phyloP scores from a whole-genome alignment of 371 early-diverging fungal species.

The Catenaria anguillulae region DNA sequence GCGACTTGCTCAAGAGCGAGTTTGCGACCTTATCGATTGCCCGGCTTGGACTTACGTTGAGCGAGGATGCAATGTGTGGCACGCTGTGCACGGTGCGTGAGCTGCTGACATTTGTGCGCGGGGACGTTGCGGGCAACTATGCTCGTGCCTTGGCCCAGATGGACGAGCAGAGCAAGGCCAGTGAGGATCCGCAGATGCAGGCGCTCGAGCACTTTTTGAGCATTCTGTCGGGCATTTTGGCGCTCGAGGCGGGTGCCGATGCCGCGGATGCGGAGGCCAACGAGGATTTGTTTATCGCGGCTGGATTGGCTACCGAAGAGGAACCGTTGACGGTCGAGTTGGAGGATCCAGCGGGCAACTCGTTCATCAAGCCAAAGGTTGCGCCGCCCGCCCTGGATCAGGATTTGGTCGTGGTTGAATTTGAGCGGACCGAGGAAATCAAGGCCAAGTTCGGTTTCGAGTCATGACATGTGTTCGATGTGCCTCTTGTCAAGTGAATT shows the following conservation, averaged over 20 bases:
- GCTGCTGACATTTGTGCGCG: background rate
- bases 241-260: background rate
- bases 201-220: background rate
- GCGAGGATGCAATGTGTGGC: background rate
- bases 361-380: background rate
- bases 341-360: background rate
- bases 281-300: background rate
- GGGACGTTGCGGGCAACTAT: background rate
- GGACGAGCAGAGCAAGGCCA: background rate
- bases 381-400: background rate
- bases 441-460: no score
- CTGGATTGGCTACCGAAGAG: background rate
- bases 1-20: constrained; percentile 3
- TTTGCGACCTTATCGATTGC: background rate
- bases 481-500: no score
- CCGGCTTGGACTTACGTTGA: background rate
- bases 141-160: background rate
- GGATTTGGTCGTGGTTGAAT: background rate
- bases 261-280: background rate
- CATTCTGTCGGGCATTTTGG: background rate
- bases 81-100: constrained; percentile 3
- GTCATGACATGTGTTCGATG: no score
- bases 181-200: background rate
- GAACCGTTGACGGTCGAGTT: background rate
- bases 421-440: background rate